Percentiles rank a stretch among this genome's conserved stretches.
Conservation (phyloP, 2,329 filamentous ascomycete genomes). For the Beauveria sp. region DNA sequence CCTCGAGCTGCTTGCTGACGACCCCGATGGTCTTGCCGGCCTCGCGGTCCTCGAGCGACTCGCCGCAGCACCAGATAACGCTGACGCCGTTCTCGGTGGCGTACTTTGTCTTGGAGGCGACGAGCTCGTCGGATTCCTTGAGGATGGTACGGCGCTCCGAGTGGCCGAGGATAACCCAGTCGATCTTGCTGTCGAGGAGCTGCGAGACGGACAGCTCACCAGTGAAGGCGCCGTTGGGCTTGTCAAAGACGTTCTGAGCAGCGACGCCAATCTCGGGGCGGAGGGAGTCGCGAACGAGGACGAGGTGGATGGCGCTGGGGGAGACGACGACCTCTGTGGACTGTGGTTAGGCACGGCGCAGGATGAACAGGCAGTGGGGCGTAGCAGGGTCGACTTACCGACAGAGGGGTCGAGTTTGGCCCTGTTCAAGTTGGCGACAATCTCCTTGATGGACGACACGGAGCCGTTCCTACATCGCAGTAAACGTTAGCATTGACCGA, state of each 20-base stretch:
- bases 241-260: conserved; percentile 95
- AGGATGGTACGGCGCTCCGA: conserved; percentile 89
- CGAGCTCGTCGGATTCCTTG: conserved; percentile 74
- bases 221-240: conserved; percentile 93
- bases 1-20: conserved; percentile 76
- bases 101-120: conserved; percentile 91
- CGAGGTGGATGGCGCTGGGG: conserved; percentile 84
- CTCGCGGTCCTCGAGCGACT: conserved; percentile 90
- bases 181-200: conserved; percentile 80
- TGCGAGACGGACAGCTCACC: conserved; percentile 92
- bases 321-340: conserved; percentile 83
- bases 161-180: conserved; percentile 90
- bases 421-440: conserved; percentile 82
- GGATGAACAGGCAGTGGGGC: conserved; percentile 6
- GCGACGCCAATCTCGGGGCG: conserved; percentile 74
- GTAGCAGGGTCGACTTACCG: conserved; percentile 43
- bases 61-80: conserved; percentile 96
- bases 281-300: conserved; percentile 73
- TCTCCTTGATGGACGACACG: conserved; percentile 79
- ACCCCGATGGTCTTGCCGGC: conserved; percentile 76
- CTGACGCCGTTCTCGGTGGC: conserved; percentile 78
- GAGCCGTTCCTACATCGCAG: conserved; percentile 72
- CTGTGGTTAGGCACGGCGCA: conserved; percentile 11
- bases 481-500: neutral
- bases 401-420: conserved; percentile 70